phyloP scores from a whole-genome alignment of 495 filamentous ascomycete genomes.

The Podospora tetraspora region DNA sequence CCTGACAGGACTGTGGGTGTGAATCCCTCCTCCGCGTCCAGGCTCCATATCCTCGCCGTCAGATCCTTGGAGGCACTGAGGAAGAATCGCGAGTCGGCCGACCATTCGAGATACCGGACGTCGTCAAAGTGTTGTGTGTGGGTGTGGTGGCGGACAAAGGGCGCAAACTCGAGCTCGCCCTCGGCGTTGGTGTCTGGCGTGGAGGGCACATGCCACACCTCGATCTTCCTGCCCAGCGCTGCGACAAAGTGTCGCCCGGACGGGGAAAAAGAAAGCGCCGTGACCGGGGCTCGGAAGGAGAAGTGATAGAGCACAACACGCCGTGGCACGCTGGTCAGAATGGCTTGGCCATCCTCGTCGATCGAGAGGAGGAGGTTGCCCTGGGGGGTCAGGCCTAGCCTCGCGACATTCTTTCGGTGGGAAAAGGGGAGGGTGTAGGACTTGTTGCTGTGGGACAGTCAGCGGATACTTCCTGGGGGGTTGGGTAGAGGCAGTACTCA shows the following conservation, averaged over 20 bases:
- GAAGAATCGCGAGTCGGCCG: conserved; percentile 89
- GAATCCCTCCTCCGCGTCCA: conserved; percentile 81
- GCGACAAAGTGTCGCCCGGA: conserved; percentile 87
- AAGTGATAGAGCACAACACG: conserved; percentile 87
- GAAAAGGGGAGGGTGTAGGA: conserved; percentile 92
- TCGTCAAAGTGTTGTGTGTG: conserved; percentile 84
- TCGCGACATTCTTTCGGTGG: conserved; percentile 86
- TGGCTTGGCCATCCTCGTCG: conserved; percentile 90
- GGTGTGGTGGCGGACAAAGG: conserved; percentile 81
- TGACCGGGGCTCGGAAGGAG: conserved; percentile 77
- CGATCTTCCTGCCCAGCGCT: conserved; percentile 73
- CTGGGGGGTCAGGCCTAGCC: conserved; percentile 78
- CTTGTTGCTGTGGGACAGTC: conserved; percentile 66
- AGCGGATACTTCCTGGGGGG: no score
- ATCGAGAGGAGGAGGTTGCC: conserved; percentile 88
- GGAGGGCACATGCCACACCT: conserved; percentile 93
- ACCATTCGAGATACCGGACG: conserved; percentile 85
- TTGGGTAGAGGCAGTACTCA: conserved; percentile 48
- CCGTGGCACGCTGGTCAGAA: conserved; percentile 82
- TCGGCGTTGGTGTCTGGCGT: conserved; percentile 69
- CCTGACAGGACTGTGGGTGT: conserved; percentile 83
- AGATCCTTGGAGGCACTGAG: conserved; percentile 85
- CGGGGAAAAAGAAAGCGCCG: conserved; percentile 85
- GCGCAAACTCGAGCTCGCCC: conserved; percentile 89
- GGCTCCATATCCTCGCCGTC: conserved; percentile 90